phyloP scores from a whole-genome alignment of 2,329 filamentous ascomycete species.

The Didymosphaeria variabile region DNA sequence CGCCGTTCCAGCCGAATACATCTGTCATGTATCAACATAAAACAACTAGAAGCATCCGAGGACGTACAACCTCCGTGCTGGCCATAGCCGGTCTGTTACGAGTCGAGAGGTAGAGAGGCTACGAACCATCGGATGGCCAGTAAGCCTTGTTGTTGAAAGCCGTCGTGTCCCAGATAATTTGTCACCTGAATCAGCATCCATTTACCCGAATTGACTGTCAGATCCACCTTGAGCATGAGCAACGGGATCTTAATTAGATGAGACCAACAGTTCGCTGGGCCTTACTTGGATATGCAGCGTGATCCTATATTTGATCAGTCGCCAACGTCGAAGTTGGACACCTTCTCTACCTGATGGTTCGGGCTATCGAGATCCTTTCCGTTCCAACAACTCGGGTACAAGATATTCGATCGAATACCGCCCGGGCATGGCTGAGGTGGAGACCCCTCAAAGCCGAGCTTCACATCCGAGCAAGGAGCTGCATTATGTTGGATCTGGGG shows the following conservation, averaged over 20 bases:
- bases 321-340: no score
- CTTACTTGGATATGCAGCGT: slow-evolving; percentile 45
- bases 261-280: slow-evolving; percentile 31
- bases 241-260: slow-evolving; percentile 56
- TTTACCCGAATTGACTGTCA: no score
- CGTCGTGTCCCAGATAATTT: slow-evolving; percentile 52
- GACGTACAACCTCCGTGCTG: slow-evolving; percentile 21
- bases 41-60: background rate
- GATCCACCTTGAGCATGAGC: slow-evolving; percentile 52
- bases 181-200: background rate
- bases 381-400: slow-evolving; percentile 62
- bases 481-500: slow-evolving; percentile 48
- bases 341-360: slow-evolving; percentile 55
- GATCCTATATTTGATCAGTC: slow-evolving; percentile 42
- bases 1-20: slow-evolving; percentile 33
- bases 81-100: slow-evolving; percentile 29
- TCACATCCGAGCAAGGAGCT: slow-evolving; percentile 39
- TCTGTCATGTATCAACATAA: slow-evolving; percentile 15
- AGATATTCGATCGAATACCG: slow-evolving; percentile 42
- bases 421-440: slow-evolving; percentile 33
- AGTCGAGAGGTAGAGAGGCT: slow-evolving; percentile 29
- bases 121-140: slow-evolving; percentile 30
- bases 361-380: slow-evolving; percentile 62
- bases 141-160: slow-evolving; percentile 33
- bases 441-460: slow-evolving; percentile 29